These are phyloP conservation scores for Colletotrichum sidae DNA, from an alignment of 2,329 filamentous ascomycete species.

Conservation along the genomic window DNA sequence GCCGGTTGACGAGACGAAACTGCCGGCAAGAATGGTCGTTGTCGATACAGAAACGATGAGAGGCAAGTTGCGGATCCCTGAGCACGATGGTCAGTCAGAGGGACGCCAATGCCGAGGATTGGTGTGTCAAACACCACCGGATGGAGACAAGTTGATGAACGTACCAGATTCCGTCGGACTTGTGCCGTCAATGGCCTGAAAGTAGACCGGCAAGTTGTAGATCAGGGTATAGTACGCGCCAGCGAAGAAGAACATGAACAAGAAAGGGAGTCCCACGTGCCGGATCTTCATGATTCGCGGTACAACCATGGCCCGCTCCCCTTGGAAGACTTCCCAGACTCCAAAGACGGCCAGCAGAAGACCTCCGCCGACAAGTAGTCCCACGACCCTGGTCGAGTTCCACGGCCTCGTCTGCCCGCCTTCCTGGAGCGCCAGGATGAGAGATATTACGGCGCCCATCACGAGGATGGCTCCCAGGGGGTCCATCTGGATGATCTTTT, in stretches of 20 bases:
- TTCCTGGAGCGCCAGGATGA: constrained; percentile 61
- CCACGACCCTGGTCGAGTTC: constrained; percentile 56
- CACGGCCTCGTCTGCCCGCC: constrained; percentile 57
- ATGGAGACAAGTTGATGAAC: too few species aligned
- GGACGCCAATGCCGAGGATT: too few species aligned
- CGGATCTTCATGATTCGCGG: constrained; percentile 56
- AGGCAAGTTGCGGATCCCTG: too few species aligned
- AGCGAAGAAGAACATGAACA: constrained; percentile 53
- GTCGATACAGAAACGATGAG: too few species aligned
- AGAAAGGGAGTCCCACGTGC: constrained; percentile 42
- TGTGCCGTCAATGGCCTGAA: constrained; percentile 47
- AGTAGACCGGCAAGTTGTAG: constrained; percentile 59
- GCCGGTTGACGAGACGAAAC: neutral
- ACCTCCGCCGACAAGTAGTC: constrained; percentile 44
- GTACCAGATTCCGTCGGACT: constrained; percentile 30
- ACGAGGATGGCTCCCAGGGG: constrained; percentile 57
- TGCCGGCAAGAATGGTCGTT: too few species aligned
- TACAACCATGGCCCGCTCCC: constrained; percentile 57
- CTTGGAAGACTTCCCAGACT: constrained; percentile 54
- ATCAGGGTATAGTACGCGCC: constrained; percentile 54
- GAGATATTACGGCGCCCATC: constrained; percentile 55
- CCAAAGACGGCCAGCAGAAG: constrained; percentile 47
- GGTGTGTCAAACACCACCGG: too few species aligned
- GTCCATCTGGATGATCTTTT: constrained; percentile 45
- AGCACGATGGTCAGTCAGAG: too few species aligned